Evolutionary conservation across 192 early-diverging fungal genomes (phyloP).

Genomic region (Endogone sp.): DNA sequence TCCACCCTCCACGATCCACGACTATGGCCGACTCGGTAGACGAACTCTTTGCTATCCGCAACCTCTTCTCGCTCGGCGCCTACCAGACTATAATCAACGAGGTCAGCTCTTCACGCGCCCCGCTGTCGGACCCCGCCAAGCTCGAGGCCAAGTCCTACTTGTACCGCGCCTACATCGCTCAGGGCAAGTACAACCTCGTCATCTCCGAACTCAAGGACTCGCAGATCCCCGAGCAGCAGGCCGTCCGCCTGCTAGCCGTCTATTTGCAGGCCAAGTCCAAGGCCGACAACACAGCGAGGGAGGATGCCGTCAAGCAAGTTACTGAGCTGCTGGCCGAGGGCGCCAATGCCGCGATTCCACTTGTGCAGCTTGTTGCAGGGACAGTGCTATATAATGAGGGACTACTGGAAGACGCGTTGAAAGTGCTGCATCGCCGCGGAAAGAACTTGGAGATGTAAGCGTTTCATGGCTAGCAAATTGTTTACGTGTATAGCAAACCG

Average conservation of each 20-base stretch:
- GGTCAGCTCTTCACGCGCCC: conserved; percentile 31
- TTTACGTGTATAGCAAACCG: not conserved
- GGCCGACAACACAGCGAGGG: conserved; percentile 25
- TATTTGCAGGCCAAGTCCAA: conserved; percentile 50
- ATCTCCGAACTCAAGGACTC: conserved; percentile 57
- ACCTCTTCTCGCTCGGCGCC: conserved; percentile 67
- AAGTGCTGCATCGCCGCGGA: conserved; percentile 56
- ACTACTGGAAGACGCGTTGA: conserved; percentile 68
- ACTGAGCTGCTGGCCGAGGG: conserved; percentile 44
- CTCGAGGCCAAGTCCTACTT: conserved; percentile 63
- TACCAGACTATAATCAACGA: conserved; percentile 73
- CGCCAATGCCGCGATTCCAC: conserved; percentile 44
- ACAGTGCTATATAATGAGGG: conserved; percentile 57
- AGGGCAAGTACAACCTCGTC: conserved; percentile 65
- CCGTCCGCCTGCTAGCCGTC: conserved; percentile 61
- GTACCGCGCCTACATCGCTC: conserved; percentile 79
- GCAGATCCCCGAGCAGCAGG: conserved; percentile 54
- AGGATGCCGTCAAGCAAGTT: conserved; percentile 43
- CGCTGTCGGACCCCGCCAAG: conserved; percentile 33
- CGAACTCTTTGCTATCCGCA: conserved; percentile 63
- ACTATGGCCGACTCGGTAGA: conserved; percentile 37
- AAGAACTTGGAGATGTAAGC: conserved; percentile 81
- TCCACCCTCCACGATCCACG: conserved; percentile 33
- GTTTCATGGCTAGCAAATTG: not conserved
- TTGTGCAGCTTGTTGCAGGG: conserved; percentile 62